phyloP scores from a whole-genome alignment of 352 stramenopile genomes.

The Pythium rhizo-oryzae region DNA sequence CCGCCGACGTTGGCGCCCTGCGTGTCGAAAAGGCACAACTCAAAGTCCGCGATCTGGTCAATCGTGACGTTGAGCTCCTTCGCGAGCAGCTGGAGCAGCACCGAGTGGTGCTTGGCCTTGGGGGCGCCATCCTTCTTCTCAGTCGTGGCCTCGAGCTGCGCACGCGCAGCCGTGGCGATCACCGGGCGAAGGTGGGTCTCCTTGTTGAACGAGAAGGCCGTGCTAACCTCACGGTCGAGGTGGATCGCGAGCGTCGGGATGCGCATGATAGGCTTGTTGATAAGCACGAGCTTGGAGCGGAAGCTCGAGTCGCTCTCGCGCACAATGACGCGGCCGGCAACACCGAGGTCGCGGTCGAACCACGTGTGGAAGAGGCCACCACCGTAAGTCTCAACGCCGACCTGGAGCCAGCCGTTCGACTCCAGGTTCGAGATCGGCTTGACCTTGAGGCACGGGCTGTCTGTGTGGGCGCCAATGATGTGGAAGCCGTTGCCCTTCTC shows the following conservation, averaged over 20 bases:
- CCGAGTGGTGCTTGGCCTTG: constrained; percentile 89
- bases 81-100: constrained; percentile 93
- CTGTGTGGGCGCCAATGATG: constrained; percentile 97
- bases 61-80: constrained; percentile 85
- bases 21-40: constrained; percentile 96
- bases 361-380: constrained; percentile 98
- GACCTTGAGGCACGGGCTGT: constrained; percentile 95
- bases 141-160: constrained; percentile 82
- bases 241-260: constrained; percentile 99
- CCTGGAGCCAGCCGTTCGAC: constrained; percentile 82
- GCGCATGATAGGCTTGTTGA: constrained; percentile 94
- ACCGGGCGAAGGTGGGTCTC: constrained; percentile 96
- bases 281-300: constrained; percentile 87
- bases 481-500: constrained; percentile 93
- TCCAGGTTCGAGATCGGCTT: constrained; percentile 94
- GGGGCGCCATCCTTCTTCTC: constrained; percentile 47
- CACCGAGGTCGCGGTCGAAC: constrained; percentile 97
- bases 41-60: constrained; percentile 95
- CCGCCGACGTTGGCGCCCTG: constrained; percentile 93
- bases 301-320: constrained; percentile 75
- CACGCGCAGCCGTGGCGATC: constrained; percentile 80
- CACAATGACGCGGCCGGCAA: constrained; percentile 94
- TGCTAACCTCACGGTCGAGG: constrained; percentile 89
- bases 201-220: constrained; percentile 96
- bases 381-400: constrained; percentile 82